Base-by-base conservation (phyloP, 352 stramenopile species). In the Globisporangium abappressorium region DNA sequence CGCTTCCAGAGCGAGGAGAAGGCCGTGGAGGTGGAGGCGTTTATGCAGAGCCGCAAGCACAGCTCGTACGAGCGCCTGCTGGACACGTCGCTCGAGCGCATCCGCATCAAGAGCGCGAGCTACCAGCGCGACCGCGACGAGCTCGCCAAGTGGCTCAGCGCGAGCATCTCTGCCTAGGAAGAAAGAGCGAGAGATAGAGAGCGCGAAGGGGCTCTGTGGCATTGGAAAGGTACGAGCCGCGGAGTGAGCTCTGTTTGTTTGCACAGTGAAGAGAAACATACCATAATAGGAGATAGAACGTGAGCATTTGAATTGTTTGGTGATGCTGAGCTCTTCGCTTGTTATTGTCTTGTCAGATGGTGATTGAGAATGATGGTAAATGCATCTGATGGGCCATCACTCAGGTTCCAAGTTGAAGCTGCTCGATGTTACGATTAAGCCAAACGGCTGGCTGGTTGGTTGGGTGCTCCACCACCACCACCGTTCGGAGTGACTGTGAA, bases 71-170 rank as follows among this genome's bases (percentile, higher is more conserved):
- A 84, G 34, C 81, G 76, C 8, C 62, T 87, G 62, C 64, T 95
- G 33, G 83, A 93, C 59, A 80, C 79, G 20, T 80, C 81, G 26
- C 74, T 95, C 38, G 85, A 95, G 69, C 74, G 80, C 36, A 93
- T 95, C 66, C 84, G 79, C 60, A 90, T 88, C 63, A 91, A 89
- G 70, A 80, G 71, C 28, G 82, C 82, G 22, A 86, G 79, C 71
- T 90, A 83, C 66, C 56, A 76, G 38, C 82, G 84, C 59, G 85
- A 81, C 64, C 82, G 75, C 41, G 75, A 81, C 28, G 76, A 80
- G 6, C 74, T 91, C 58, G 75, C 76, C 0, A 73, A 81, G 73
- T 92, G 84, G 84, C 79, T 92, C 49, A 43, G 53, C 43, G 62
- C 68, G 26, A 70, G 64, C n/a, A 64, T 65, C 38, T 49, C 36